Base-by-base conservation (phyloP, 305 asterid genomes). In the Ilex paraguariensis region DNA sequence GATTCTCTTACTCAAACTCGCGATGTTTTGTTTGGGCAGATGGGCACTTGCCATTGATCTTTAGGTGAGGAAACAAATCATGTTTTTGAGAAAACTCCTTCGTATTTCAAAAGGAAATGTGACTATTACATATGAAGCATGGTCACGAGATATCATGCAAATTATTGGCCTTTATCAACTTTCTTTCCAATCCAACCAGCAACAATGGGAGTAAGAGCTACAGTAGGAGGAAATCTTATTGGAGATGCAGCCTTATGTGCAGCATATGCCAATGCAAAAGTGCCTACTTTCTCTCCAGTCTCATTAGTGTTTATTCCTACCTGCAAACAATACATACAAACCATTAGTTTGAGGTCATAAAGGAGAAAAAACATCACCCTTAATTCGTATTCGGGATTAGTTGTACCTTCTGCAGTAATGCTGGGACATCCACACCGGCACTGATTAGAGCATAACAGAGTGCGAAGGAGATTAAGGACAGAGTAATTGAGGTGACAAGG, bases 231-330 rank as follows among this genome's bases (percentile, higher is more conserved):
- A 57, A 93, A 93, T 63, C 96, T 80, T 62, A 93, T 90, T 2
- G 99, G 99, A 13, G 97, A 93, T 44, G 97, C 97, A 40, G 99
- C 99, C 77, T 93, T 93, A 73, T 93, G 99, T 12, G 97, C 99
- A 6, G 99, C 99, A 65, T 93, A 93, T 10, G 99, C 99, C 79
- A 93, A 74, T 13, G 97, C 97, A 69, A 90, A 83, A 51, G 97
- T 87, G 66, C 99, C 99, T 30, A 93, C 97, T 57, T 86, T 93
- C 72, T 90, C 99, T 45, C 96, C 95, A 0, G 95, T 79, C 61
- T 77, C 95, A 48, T 76, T 83, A 3, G 81, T 60, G 10, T 92
- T 71, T 66, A 93, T 84, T 48, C 97, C 99, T 4, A 90, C 75
- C 94, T 88, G 84, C 74, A 79, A 71, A 3, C 30, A n/a, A 49